phyloP scores from a whole-genome alignment of 805 yeast genomes.

The Kurtzmaniella fragi region DNA sequence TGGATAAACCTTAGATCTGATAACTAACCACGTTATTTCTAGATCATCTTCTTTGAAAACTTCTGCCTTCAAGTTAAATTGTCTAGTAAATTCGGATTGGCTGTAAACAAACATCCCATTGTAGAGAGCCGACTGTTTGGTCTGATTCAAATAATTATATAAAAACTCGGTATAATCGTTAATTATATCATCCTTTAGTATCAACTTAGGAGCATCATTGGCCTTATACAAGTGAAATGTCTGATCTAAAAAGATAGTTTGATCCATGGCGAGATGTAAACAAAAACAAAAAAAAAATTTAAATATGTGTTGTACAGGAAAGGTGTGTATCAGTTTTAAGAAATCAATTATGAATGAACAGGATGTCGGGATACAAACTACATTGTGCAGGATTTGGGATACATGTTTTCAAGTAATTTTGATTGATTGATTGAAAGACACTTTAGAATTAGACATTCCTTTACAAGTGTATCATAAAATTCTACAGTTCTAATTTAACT shows the following conservation, averaged over 20 bases:
- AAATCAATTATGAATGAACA: too few species aligned
- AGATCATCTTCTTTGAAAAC: conserved; percentile 3
- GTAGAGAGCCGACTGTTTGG: conserved; percentile 4
- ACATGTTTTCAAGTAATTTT: too few species aligned
- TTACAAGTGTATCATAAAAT: too few species aligned
- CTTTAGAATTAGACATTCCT: too few species aligned
- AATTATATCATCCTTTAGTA: conserved; percentile 1
- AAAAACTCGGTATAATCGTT: conserved; percentile 8
- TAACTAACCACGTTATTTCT: conserved; percentile 4
- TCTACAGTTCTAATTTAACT: too few species aligned
- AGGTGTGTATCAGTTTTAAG: too few species aligned
- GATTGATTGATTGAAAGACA: too few species aligned
- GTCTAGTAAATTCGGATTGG: conserved; percentile 7
- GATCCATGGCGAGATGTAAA: background rate
- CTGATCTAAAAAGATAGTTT: conserved; percentile 10
- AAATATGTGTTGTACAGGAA: too few species aligned
- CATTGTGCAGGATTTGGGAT: too few species aligned
- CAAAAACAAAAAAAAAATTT: too few species aligned
- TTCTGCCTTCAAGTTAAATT: conserved; percentile 6
- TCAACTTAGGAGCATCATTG: conserved; percentile 6
- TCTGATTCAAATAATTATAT: conserved; percentile 4
- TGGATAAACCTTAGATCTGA: conserved; percentile 5
- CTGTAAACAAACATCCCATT: conserved; percentile 6
- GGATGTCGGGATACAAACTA: too few species aligned
- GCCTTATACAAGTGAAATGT: conserved; percentile 13